Conservation (phyloP, 78 protist species). For the Creolimax fragrantissima region DNA sequence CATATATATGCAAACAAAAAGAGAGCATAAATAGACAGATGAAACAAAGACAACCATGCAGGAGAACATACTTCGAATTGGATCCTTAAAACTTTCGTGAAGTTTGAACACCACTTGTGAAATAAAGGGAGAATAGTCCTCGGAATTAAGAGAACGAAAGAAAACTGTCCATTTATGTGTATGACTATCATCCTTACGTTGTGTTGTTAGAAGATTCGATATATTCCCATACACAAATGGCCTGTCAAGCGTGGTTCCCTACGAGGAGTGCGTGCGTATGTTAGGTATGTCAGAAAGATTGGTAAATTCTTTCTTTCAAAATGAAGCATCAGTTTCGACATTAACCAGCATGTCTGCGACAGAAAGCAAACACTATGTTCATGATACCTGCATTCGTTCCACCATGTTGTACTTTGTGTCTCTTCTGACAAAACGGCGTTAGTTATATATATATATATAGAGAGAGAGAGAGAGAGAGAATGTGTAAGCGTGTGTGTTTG, state of each 20-base stretch:
- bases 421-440: neutral
- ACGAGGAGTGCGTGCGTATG: neutral
- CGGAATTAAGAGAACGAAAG: constrained; percentile 44
- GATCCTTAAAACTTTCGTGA: constrained; percentile 45
- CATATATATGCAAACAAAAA: neutral
- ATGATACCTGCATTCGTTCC: neutral
- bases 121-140: constrained; percentile 38
- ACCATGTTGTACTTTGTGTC: neutral
- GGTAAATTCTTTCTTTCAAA: too few species aligned
- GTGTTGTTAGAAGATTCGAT: neutral
- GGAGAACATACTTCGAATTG: constrained; percentile 41
- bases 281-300: too few species aligned
- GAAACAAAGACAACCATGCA: too few species aligned
- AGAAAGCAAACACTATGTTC: neutral
- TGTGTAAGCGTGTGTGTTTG: too few species aligned
- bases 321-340: neutral
- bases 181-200: constrained; percentile 36
- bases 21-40: neutral
- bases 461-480: too few species aligned
- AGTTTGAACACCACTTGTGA: constrained; percentile 44
- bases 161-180: constrained; percentile 58
- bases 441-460: neutral
- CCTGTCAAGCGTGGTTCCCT: neutral
- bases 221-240: constrained; percentile 23
- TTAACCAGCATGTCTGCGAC: neutral